These are phyloP conservation scores for Aureobasidium lini DNA, from an alignment of 2,329 filamentous ascomycete genomes.

Conservation along the genomic window DNA sequence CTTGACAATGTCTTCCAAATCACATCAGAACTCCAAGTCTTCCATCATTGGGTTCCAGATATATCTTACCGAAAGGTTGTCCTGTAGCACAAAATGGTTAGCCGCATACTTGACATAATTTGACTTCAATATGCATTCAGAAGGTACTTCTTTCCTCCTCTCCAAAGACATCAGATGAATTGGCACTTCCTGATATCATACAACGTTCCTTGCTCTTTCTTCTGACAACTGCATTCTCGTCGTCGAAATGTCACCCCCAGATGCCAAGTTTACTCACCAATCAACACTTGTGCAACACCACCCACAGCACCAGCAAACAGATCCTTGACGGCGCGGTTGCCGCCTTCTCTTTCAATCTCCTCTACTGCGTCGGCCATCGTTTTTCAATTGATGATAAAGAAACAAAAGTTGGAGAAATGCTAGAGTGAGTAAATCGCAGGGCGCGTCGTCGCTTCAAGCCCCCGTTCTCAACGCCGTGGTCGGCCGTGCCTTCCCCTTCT, in stretches of 20 bases:
- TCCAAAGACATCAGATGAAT: not conserved
- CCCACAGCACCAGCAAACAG: constrained; percentile 84
- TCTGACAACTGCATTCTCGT: not conserved
- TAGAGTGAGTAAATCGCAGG: not conserved
- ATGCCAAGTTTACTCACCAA: constrained; percentile 56
- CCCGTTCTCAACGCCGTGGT: constrained; percentile 10
- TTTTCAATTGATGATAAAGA: not conserved
- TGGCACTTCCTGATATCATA: not conserved
- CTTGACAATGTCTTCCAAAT: constrained; percentile 78
- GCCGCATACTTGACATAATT: not conserved
- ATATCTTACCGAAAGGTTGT: constrained; percentile 55
- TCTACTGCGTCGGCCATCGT: constrained; percentile 30
- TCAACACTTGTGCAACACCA: constrained; percentile 85
- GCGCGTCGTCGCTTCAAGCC: not conserved
- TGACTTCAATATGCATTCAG: no score
- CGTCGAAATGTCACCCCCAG: not conserved
- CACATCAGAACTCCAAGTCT: not conserved
- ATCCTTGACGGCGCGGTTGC: constrained; percentile 60
- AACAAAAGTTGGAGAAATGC: not conserved
- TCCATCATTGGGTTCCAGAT: not conserved
- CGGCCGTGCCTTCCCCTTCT: constrained; percentile 4
- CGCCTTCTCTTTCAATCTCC: constrained; percentile 33
- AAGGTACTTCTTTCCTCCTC: not conserved
- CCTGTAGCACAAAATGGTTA: constrained; percentile 32
- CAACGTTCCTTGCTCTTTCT: not conserved